Evolutionary conservation across 2,329 filamentous ascomycete genomes (phyloP).

Genomic region (Trichoderma atrobrunneum): DNA sequence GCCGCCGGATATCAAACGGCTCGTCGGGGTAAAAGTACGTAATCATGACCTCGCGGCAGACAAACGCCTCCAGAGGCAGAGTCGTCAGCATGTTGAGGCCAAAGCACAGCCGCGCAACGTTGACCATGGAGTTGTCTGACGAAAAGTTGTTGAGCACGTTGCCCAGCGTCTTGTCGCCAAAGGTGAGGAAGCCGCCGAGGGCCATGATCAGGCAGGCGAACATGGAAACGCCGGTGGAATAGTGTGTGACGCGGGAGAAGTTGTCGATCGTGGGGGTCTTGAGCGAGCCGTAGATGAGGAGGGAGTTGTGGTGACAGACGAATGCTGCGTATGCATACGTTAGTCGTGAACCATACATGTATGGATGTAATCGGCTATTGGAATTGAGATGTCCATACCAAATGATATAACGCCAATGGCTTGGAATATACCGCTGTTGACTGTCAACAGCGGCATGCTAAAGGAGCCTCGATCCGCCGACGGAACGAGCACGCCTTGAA

Average conservation of each 20-base stretch:
- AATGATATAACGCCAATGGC: slow-evolving; percentile 98
- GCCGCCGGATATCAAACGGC: slow-evolving; percentile 77
- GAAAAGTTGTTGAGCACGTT: slow-evolving; percentile 99
- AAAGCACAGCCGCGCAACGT: slow-evolving; percentile 90
- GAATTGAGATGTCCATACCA: slow-evolving; percentile 53
- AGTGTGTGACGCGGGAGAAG: slow-evolving; percentile 90
- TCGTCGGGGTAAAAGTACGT: slow-evolving; percentile 71
- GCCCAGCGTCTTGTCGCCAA: slow-evolving; percentile 85
- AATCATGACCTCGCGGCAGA: slow-evolving; percentile 94
- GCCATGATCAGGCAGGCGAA: slow-evolving; percentile 89
- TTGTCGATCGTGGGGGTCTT: slow-evolving; percentile 93
- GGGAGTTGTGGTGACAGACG: slow-evolving; percentile 86
- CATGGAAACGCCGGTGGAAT: slow-evolving; percentile 86
- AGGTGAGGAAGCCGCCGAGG: slow-evolving; percentile 84
- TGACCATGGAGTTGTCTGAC: slow-evolving; percentile 85
- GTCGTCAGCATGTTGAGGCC: slow-evolving; percentile 99
- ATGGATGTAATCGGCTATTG: background rate
- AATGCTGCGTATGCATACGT: slow-evolving; percentile 45
- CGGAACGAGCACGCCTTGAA: slow-evolving; percentile 76
- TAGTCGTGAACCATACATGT: background rate
- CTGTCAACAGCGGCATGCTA: slow-evolving; percentile 64
- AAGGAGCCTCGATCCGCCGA: slow-evolving; percentile 69
- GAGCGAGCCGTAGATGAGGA: slow-evolving; percentile 94
- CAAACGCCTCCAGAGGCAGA: slow-evolving; percentile 92
- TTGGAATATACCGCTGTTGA: slow-evolving; percentile 88